Percentiles rank a stretch among this genome's conserved stretches.
Conservation (phyloP, 257 asterid genomes). For the Vinca minor region DNA sequence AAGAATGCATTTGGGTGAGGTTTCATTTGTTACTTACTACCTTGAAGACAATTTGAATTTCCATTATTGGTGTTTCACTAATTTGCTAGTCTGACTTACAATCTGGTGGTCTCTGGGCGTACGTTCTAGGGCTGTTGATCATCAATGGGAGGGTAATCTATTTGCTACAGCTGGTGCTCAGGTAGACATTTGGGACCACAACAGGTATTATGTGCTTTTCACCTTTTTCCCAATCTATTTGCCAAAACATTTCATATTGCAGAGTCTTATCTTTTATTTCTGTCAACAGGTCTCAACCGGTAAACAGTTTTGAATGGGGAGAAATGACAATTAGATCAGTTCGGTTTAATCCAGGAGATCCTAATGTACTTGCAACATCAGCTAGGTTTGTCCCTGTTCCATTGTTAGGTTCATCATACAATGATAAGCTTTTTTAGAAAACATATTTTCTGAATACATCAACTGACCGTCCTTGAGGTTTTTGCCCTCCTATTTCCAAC, state of each 20-base stretch:
- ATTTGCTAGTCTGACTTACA: background rate
- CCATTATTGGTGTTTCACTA: background rate
- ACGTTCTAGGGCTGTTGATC: conserved; percentile 80
- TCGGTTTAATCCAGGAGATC: conserved; percentile 94
- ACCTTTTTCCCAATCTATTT: background rate
- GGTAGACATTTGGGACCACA: conserved; percentile 93
- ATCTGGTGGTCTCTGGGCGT: background rate
- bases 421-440: no score
- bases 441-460: background rate
- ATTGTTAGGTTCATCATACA: no score
- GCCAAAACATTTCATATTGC: conserved; percentile 4
- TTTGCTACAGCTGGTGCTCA: conserved; percentile 98
- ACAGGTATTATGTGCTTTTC: conserved; percentile 42
- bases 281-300: conserved; percentile 78
- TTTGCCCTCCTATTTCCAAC: background rate
- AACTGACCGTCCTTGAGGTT: background rate
- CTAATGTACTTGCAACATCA: conserved; percentile 76
- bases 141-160: conserved; percentile 76
- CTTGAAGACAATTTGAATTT: conserved; percentile 2
- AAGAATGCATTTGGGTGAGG: conserved; percentile 77
- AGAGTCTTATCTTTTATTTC: conserved; percentile 15
- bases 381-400: conserved; percentile 46
- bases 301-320: conserved; percentile 83
- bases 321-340: conserved; percentile 58
- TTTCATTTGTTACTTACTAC: conserved; percentile 2